Evolutionary conservation across 2,329 filamentous ascomycete genomes (phyloP).

Genomic region (Colletotrichum sublineola): DNA sequence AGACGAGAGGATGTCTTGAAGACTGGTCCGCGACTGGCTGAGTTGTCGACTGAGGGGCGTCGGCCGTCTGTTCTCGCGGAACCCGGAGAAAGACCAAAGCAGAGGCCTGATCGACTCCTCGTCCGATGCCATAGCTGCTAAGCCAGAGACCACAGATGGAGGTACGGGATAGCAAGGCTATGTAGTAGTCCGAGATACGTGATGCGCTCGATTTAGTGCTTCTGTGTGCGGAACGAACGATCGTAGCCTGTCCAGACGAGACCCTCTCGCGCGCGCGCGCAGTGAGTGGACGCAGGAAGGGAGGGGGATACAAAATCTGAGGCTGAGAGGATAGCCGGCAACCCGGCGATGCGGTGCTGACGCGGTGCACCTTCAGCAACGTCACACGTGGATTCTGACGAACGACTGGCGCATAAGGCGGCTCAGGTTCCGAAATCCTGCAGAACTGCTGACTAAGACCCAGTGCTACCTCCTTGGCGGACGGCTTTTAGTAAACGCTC

Average conservation of each 20-base stretch:
- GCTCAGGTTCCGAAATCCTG: conserved; percentile 16
- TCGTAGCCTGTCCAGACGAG: conserved; percentile 27
- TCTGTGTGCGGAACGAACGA: neutral
- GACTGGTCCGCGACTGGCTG: conserved; percentile 34
- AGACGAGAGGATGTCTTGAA: conserved; percentile 46
- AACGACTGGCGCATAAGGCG: conserved; percentile 28
- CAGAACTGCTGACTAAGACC: conserved; percentile 33
- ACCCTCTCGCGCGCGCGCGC: neutral
- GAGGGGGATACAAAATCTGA: neutral
- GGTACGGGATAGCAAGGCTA: neutral
- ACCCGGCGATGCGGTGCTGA: conserved; percentile 38
- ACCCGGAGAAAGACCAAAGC: conserved; percentile 39
- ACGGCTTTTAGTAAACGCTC: neutral
- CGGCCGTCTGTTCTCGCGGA: conserved; percentile 36
- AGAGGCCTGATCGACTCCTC: conserved; percentile 35
- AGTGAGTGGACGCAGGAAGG: neutral
- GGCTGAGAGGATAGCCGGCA: conserved; percentile 28
- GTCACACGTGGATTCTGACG: conserved; percentile 34
- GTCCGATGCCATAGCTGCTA: conserved; percentile 32
- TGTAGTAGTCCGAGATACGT: neutral
- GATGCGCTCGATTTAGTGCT: neutral
- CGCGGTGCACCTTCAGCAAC: conserved; percentile 37
- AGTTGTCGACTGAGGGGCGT: conserved; percentile 37
- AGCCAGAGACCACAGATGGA: neutral
- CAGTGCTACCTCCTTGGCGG: neutral